Evolutionary conservation across 345 rosid genomes (phyloP), one percentile per base, ranked within the genome.

Genomic region (Rhizophora apiculata): DNA sequence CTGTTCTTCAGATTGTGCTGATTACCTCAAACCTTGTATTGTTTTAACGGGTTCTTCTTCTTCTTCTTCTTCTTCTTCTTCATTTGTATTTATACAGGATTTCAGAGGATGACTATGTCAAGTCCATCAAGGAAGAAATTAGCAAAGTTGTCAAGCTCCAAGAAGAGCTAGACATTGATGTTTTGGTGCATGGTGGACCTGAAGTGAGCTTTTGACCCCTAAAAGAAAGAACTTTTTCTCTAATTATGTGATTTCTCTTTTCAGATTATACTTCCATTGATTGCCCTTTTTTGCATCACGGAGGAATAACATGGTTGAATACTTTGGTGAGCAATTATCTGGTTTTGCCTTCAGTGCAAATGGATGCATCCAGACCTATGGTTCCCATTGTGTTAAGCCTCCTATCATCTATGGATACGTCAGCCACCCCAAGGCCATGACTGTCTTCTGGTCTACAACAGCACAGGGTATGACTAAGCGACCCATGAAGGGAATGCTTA

Each of bases 401-500:
- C 98, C 98, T 0, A 82, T 91, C 78, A 91, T 94, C 84, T 94
- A 87, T 49, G 98, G 98, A 87, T 97, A 91, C 61, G 98, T 94
- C 75, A 91, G 96, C 89, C 96, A 95, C 16, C 98, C 98, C 54
- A 91, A 91, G 78, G 84, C 98, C 68, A 89, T 94, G 97, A 89
- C 98, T 2, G 95, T 94, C 49, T 91, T 88, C 87, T 94, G 97
- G 98, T 91, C 97, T 15, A 87, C 97, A 49, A 70, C 73, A 30
- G 98, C 97, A 53, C 98, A 94, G 77, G 89, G 97, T 83, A 87
- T 94, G 98, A 89, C 96, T 53, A 56, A 79, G 52, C 89, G 98
- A 81, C 96, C 96, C 24, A 94, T 94, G 98, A 94, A 91, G 85
- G 98, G 98, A 67, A 94, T 94, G 98, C 98, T 94, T 77, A 94